Conservation (phyloP, 129 eudicot genomes). For the Calendula officinalis region DNA sequence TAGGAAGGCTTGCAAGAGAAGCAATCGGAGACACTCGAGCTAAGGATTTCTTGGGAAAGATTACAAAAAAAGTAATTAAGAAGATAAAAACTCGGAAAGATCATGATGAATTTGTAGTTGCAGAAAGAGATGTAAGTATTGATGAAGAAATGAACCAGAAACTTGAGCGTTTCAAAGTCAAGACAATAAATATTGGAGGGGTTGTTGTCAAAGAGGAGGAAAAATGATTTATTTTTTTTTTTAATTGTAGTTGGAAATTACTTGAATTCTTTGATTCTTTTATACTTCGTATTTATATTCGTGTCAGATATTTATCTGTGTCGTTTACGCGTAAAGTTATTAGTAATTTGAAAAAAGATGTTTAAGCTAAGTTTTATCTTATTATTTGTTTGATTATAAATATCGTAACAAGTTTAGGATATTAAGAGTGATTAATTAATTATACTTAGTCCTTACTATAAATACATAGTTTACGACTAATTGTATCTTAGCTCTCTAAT, state of each 20-base stretch:
- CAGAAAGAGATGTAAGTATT: conserved; percentile 26
- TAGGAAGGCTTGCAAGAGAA: conserved; percentile 35
- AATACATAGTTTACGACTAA: no score
- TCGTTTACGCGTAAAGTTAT: background rate
- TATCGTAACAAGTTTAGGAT: no score
- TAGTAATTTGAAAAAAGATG: background rate
- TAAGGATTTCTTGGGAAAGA: conserved; percentile 29
- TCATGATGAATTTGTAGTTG: conserved; percentile 2
- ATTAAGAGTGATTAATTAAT: no score
- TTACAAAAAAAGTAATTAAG: conserved; percentile 21
- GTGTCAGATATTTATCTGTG: background rate
- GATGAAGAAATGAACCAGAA: conserved; percentile 23
- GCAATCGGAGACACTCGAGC: conserved; percentile 30
- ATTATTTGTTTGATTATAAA: no score
- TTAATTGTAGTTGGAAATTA: background rate
- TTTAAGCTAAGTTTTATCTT: background rate
- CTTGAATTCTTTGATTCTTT: conserved; percentile 15
- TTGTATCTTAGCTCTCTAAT: no score
- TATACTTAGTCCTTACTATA: no score
- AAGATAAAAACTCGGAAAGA: conserved; percentile 20
- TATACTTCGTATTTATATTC: background rate
- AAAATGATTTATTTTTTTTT: background rate
- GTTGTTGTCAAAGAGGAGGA: conserved; percentile 26
- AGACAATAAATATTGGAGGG: conserved; percentile 39
- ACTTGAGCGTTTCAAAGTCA: conserved; percentile 51